Evolutionary conservation across 2,329 filamentous ascomycete genomes (phyloP).

Genomic region (Neofusicoccum kwambonambiense): DNA sequence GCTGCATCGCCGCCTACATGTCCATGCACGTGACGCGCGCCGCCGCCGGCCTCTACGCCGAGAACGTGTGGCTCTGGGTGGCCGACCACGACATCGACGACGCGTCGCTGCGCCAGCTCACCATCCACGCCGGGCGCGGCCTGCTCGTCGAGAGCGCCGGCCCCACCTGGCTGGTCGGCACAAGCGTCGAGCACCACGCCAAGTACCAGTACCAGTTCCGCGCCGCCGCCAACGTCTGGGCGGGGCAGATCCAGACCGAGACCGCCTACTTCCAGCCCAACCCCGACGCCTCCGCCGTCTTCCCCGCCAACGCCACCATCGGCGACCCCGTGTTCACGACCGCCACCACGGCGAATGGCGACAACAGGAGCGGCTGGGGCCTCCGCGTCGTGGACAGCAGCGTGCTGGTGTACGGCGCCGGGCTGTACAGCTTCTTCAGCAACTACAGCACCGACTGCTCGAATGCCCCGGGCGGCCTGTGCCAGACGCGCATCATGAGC

Average conservation of each 20-base stretch:
- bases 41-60: slow-evolving; percentile 66
- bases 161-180: slow-evolving; percentile 60
- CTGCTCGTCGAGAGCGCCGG: slow-evolving; percentile 64
- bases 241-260: slow-evolving; percentile 83
- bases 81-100: slow-evolving; percentile 88
- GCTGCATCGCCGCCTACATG: slow-evolving; percentile 71
- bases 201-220: slow-evolving; percentile 80
- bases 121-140: slow-evolving; percentile 83
- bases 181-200: slow-evolving; percentile 60
- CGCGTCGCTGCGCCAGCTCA: slow-evolving; percentile 68
- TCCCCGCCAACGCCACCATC: slow-evolving; percentile 57
- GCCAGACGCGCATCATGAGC: slow-evolving; percentile 51
- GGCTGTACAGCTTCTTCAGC: slow-evolving; percentile 67
- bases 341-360: too few species aligned
- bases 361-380: slow-evolving; percentile 24
- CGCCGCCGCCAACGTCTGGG: slow-evolving; percentile 75
- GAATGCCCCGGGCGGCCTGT: slow-evolving; percentile 35
- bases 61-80: slow-evolving; percentile 92
- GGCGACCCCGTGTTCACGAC: slow-evolving; percentile 67
- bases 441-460: slow-evolving; percentile 53
- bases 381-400: slow-evolving; percentile 60
- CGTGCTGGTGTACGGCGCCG: slow-evolving; percentile 61
- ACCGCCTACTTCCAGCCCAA: slow-evolving; percentile 84
- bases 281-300: slow-evolving; percentile 68
- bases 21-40: slow-evolving; percentile 50